Percentiles rank a stretch among this genome's conserved stretches.
Evolutionary conservation across 768 basidiomycete genomes (phyloP).

Genomic region (Russula ochroleuca): DNA sequence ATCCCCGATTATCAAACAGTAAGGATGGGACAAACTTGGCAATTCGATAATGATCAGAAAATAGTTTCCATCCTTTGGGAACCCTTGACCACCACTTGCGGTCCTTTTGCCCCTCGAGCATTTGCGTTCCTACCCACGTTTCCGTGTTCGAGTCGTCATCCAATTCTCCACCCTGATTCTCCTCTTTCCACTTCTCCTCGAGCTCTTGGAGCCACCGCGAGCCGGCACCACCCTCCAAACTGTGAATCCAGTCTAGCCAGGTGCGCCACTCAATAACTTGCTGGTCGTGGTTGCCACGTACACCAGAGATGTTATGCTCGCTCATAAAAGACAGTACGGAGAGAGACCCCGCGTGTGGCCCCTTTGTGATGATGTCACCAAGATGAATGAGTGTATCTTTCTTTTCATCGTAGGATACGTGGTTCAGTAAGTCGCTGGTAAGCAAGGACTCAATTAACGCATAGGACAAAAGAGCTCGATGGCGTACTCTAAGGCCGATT

Average conservation of each 20-base stretch:
- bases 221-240: slow-evolving; percentile 41
- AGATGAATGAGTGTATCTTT: slow-evolving; percentile 73
- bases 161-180: slow-evolving; percentile 28
- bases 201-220: slow-evolving; percentile 50
- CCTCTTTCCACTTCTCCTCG: slow-evolving; percentile 42
- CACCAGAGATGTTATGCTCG: slow-evolving; percentile 61
- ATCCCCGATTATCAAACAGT: neutral
- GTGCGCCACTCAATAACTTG: slow-evolving; percentile 82
- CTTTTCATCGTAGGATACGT: slow-evolving; percentile 53
- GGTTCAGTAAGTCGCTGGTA: slow-evolving; percentile 55
- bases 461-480: neutral
- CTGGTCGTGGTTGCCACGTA: slow-evolving; percentile 95
- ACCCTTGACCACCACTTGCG: slow-evolving; percentile 34
- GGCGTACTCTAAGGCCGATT: slow-evolving; percentile 58
- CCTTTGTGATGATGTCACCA: slow-evolving; percentile 81
- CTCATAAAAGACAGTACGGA: slow-evolving; percentile 63
- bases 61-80: slow-evolving; percentile 61
- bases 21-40: slow-evolving; percentile 47
- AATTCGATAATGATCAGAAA: slow-evolving; percentile 70
- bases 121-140: slow-evolving; percentile 33
- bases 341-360: slow-evolving; percentile 53
- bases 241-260: slow-evolving; percentile 78
- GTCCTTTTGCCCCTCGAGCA: slow-evolving; percentile 15
- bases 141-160: slow-evolving; percentile 37
- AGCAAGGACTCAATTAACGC: slow-evolving; percentile 12